Evolutionary conservation across 352 stramenopile species (phyloP).

Genomic region (Globisporangium spiculum): DNA sequence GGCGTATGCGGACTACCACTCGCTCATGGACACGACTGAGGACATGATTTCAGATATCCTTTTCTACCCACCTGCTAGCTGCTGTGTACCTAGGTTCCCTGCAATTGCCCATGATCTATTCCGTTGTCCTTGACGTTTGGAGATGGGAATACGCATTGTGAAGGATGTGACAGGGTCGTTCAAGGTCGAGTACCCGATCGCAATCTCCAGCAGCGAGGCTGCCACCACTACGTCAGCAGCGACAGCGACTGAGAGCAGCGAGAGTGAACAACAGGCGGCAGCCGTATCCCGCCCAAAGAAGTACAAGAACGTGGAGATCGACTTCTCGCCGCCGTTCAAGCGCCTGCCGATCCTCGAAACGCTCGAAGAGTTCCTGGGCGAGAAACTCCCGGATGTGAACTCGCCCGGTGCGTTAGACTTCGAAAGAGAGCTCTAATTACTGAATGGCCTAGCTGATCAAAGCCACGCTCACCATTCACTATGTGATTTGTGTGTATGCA

Average conservation of each 20-base stretch:
- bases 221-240: constrained; percentile 8
- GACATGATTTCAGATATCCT: constrained; percentile 92
- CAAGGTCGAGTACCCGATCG: constrained; percentile 94
- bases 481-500: neutral
- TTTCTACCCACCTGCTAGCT: constrained; percentile 4
- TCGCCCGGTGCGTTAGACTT: constrained; percentile 33
- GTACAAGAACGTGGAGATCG: constrained; percentile 85
- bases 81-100: neutral
- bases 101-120: neutral
- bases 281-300: constrained; percentile 14
- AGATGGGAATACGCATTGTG: constrained; percentile 80
- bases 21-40: constrained; percentile 98
- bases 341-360: constrained; percentile 96
- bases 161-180: constrained; percentile 95
- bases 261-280: neutral
- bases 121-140: neutral
- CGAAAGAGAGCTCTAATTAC: neutral
- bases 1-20: constrained; percentile 98
- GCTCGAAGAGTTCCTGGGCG: constrained; percentile 88
- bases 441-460: too few relatives aligned
- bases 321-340: constrained; percentile 98
- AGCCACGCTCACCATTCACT: neutral
- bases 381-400: constrained; percentile 68
- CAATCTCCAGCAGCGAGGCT: constrained; percentile 32
- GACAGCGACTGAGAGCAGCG: constrained; percentile 7